Percentiles rank a stretch among this genome's conserved stretches.
Evolutionary conservation across 129 eudicot species (phyloP).

Genomic region (Deinandra increscens): DNA sequence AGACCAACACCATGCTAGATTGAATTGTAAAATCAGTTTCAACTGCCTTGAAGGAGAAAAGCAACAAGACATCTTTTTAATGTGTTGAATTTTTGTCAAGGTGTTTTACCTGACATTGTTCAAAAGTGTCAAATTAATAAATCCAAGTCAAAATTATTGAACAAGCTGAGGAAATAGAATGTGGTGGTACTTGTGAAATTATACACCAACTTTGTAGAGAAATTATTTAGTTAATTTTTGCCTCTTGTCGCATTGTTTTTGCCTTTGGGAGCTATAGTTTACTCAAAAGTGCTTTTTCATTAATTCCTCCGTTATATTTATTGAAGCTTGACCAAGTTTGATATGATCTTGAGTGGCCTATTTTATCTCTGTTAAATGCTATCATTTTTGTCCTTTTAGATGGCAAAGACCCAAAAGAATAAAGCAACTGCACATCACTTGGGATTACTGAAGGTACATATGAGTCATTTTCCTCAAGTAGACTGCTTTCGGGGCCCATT

Average conservation of each 20-base stretch:
- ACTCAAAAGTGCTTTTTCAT: too few species aligned
- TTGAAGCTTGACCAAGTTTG: too few species aligned
- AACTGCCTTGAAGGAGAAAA: too few species aligned
- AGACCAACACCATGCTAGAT: too few species aligned
- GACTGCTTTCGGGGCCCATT: not conserved
- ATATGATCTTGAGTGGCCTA: too few species aligned
- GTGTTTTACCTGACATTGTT: too few species aligned
- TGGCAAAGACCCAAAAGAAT: constrained; percentile 98
- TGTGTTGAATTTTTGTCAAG: too few species aligned
- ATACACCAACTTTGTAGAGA: not conserved
- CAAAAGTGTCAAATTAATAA: not conserved
- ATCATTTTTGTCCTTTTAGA: constrained; percentile 44
- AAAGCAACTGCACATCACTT: constrained; percentile 98
- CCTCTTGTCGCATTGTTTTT: constrained; percentile 1
- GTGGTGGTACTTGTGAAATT: not conserved
- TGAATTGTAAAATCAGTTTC: too few species aligned
- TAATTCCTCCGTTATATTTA: too few species aligned
- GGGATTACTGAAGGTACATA: constrained; percentile 81
- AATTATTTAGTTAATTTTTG: not conserved
- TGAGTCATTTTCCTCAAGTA: not conserved
- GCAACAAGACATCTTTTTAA: too few species aligned
- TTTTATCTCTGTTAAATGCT: too few species aligned
- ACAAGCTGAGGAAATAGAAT: not conserved
- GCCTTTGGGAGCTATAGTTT: not conserved
- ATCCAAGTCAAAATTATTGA: not conserved